Evolutionary conservation across 2,329 filamentous ascomycete species (phyloP).

Genomic region (Akanthomyces uredinophilus): DNA sequence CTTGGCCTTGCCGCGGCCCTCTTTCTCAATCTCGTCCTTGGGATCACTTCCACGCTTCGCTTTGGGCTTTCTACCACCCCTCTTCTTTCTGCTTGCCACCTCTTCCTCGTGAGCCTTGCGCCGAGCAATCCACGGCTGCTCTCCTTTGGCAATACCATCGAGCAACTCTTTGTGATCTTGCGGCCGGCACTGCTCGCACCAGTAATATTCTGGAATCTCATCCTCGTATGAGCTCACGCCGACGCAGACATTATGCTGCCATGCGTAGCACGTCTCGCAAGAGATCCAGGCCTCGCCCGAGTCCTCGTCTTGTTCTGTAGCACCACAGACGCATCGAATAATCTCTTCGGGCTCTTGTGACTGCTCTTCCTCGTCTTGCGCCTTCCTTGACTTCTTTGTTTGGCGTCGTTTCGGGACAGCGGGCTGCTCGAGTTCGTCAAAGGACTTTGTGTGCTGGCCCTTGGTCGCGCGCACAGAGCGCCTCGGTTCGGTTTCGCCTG

Average conservation of each 20-base stretch:
- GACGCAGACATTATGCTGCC: slow-evolving; percentile 98
- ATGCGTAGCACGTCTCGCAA: slow-evolving; percentile 86
- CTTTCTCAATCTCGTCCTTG: slow-evolving; percentile 54
- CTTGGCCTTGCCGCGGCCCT: slow-evolving; percentile 19
- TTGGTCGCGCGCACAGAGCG: slow-evolving; percentile 95
- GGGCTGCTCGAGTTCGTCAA: slow-evolving; percentile 65
- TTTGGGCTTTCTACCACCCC: slow-evolving; percentile 58
- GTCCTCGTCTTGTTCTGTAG: slow-evolving; percentile 78
- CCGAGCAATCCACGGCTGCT: slow-evolving; percentile 78
- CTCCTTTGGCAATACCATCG: slow-evolving; percentile 70
- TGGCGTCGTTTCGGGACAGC: slow-evolving; percentile 50
- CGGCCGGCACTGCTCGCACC: slow-evolving; percentile 84
- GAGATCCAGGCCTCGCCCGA: slow-evolving; percentile 90
- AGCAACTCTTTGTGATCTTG: slow-evolving; percentile 78
- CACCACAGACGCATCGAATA: slow-evolving; percentile 90
- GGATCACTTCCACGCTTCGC: slow-evolving; percentile 61
- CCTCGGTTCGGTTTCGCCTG: slow-evolving; percentile 67
- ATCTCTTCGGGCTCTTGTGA: slow-evolving; percentile 53
- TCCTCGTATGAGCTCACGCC: slow-evolving; percentile 74
- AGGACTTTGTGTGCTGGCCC: slow-evolving; percentile 86
- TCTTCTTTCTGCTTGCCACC: slow-evolving; percentile 51
- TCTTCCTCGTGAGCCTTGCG: slow-evolving; percentile 60
- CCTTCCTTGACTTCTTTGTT: slow-evolving; percentile 50
- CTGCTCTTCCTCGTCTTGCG: slow-evolving; percentile 48
- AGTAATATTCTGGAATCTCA: slow-evolving; percentile 78